Evolutionary conservation across 192 early-diverging fungal genomes (phyloP), one percentile per base, ranked within the genome.

Genomic region (Linnemannia zychae): DNA sequence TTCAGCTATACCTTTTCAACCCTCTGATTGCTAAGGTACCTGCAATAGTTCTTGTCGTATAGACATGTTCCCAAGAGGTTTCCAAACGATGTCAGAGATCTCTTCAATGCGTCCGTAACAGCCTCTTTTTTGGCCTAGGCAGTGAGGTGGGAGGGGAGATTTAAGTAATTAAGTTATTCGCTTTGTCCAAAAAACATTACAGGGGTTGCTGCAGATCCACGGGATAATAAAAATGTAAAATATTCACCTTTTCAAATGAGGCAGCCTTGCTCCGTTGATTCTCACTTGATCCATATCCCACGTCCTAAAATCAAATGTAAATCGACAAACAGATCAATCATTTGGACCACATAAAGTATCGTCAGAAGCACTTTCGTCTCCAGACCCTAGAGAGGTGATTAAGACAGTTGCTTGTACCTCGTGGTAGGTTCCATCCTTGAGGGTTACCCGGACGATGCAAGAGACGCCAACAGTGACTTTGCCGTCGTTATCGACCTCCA

Each of bases 61-160:
- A 97, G 85, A 77, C 97, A 96, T 79, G 96, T 95, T 17, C 97
- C 95, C 70, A 98, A 67, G 22, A 91, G 85, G 73, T 97, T 97
- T 67, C 98, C 98, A 86, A 98, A 98, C 60, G 89, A 86, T 4
- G 94, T 92, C 79, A 99, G 84, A 9, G 97, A 93, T n/a, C 97
- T 90, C 87, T 98, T 99, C 17, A 96, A 75, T 0, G 88, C 97
- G 87, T 99, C 98, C 0, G 97, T 99, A 0, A 90, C 89, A 1
- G 98, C 95, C 88, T 97, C 96, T 75, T 99, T 99, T 73, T 94
- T 95, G 28, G 95, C 94, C 93, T 95, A 76, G 36, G 31, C 33
- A 7, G 37, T 72, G 31, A 34, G 2, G 44, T 17, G n/a, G 16
- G 5, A 67, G 31, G 33, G 7, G 38, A 34, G 1, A 44, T 44